Evolutionary conservation across 352 stramenopile species (phyloP), one percentile per base, ranked within the genome.

Genomic region (Phytophthora boehmeriae): DNA sequence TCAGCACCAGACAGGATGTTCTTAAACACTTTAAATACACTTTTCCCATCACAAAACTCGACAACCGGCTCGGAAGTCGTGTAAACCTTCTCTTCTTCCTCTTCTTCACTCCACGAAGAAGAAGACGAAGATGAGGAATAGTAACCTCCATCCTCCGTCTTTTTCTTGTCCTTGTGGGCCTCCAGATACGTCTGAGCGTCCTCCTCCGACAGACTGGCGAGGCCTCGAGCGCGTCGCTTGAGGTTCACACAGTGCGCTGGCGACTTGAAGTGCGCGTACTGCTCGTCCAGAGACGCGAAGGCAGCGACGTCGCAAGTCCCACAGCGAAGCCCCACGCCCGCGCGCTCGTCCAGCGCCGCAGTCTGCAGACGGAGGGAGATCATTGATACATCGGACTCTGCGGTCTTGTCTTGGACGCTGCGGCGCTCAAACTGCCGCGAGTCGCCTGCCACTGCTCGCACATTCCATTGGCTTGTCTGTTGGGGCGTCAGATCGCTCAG

Each of bases 241-340:
- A 96, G 66, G 60, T 95, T 96, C 23, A 78, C 61, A 43, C 86
- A 86, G 63, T 97, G 89, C 50, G 72, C 86, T 22, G 92, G 66
- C 8, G 74, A 92, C 67, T 95, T 95, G 52, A 94, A 96, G 53
- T 97, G 89, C 50, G 67, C 62, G 60, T 95, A 79, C 64, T 96
- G 88, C 13, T 88, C 86, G n/a, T 94, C 71, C 39, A 96, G 64
- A 38, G 83, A 85, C 6, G 63, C 67, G 45, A 97, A 97, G 19
- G 65, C 25, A 8, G 71, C 27, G 17, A 92, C 68, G 14, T 92
- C 80, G 52, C 89, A 97, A 17, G 86, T 76, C 20, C 84, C 79
- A 25, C 88, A 96, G 48, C 84, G 86, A 38, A 94, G 64, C 22
- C 75, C 68, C 54, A 77, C 66, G 38, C 62, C 69, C 44, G 69